Evolutionary conservation across 169 alveolate genomes (phyloP).

Genomic region (Amoebophrya sp.): DNA sequence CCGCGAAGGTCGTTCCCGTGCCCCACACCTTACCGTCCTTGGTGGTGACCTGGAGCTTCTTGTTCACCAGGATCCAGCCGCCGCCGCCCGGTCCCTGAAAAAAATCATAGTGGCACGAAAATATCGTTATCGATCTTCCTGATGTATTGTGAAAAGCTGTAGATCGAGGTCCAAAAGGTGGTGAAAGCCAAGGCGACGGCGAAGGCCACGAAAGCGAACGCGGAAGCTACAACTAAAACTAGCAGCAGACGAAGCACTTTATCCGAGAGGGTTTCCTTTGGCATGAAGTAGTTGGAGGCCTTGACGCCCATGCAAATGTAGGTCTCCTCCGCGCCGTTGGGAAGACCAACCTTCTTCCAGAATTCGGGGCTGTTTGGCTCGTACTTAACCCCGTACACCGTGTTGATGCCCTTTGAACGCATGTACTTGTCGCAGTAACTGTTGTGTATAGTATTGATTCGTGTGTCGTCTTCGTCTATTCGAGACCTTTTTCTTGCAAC

Average conservation of each 20-base stretch:
- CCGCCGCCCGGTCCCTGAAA: conserved; percentile 38
- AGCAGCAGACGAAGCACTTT: too few relatives aligned
- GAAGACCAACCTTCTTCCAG: conserved; percentile 29
- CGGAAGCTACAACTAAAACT: too few relatives aligned
- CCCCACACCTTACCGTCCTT: conserved; percentile 24
- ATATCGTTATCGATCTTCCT: too few relatives aligned
- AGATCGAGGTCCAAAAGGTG: too few relatives aligned
- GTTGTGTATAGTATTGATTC: too few relatives aligned
- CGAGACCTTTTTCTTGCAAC: not conserved
- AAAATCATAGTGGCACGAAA: too few relatives aligned
- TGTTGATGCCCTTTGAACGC: conserved; percentile 26
- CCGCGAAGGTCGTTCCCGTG: conserved; percentile 26
- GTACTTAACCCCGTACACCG: conserved; percentile 21
- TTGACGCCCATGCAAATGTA: conserved; percentile 35
- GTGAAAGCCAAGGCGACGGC: too few relatives aligned
- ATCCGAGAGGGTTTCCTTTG: conserved; percentile 26
- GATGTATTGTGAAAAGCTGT: too few relatives aligned
- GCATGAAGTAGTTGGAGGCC: conserved; percentile 38
- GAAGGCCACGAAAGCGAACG: too few relatives aligned
- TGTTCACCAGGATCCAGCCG: conserved; percentile 35
- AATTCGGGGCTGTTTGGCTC: conserved; percentile 29
- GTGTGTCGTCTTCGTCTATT: too few relatives aligned
- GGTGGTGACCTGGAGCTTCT: conserved; percentile 28
- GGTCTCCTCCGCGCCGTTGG: conserved; percentile 30
- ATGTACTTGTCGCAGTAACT: conserved; percentile 31